Evolutionary conservation across 352 stramenopile species (phyloP), one percentile per base, ranked within the genome.

Genomic region (Pythium volutum): DNA sequence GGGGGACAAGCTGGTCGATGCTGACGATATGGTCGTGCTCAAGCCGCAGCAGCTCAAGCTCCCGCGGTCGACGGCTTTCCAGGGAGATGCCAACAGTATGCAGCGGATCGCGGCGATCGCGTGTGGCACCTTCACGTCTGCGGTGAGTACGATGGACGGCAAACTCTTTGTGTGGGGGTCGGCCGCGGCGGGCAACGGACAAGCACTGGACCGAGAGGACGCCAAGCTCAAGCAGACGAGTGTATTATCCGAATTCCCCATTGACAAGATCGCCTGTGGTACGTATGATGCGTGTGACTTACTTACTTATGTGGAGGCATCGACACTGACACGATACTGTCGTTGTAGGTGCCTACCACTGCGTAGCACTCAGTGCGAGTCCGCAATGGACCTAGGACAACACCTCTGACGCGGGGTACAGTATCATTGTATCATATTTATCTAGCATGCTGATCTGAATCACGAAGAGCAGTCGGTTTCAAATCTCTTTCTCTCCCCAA

Each of bases 121-220:
- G 0, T 91, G 78, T 56, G 81, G 79, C 9, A 87, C 75, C 0
- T 91, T 89, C 61, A 89, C 74, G 1, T 87, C 80, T 2, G 77
- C 79, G 0, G 64, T 80, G 4, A 80, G 73, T 33, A 81, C 69
- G 14, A 67, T 73, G 1, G 70, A 87, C 27, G 79, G 80, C 0
- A 73, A 78, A n/a, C 41, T 92, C n/a, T 91, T 78, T 46, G 55
- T 79, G 45, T 94, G 84, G 84, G 84, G 84, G 0, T 94, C 82
- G 8, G 59, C 81, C 18, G 77, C 77, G 23, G 85, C 85, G 29
- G 85, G 83, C 12, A 91, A 91, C 31, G 83, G 85, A 2, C 79
- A 70, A 4, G 57, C 64, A 16, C 66, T 93, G 31, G 61, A 87
- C 25, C 25, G 63, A 7, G 70, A 87, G 15, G 79, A 91, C 39